Percentiles rank a stretch among this genome's conserved stretches.
phyloP scores from a whole-genome alignment of 2,329 filamentous ascomycete genomes.

The Exophiala sp. region DNA sequence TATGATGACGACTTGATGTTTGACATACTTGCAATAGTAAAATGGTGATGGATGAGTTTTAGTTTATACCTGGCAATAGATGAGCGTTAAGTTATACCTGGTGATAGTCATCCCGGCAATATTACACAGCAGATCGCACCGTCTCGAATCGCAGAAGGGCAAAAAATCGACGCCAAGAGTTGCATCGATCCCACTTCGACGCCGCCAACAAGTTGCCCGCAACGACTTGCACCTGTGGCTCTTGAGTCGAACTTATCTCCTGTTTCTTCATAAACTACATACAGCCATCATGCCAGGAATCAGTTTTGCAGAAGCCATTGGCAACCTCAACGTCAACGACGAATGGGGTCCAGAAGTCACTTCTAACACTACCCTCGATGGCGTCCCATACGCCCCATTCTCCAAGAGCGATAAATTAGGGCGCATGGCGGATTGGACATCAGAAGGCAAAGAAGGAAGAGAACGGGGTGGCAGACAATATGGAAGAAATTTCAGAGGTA shows the following conservation, averaged over 20 bases:
- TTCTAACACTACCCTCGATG: conserved; percentile 82
- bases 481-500: conserved; percentile 90
- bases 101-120: neutral
- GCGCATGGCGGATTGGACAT: conserved; percentile 98
- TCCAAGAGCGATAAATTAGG: conserved; percentile 98
- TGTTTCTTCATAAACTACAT: neutral
- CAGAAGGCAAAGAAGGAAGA: conserved; percentile 71
- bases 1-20: neutral
- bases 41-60: too few species aligned
- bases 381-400: conserved; percentile 95
- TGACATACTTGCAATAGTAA: neutral
- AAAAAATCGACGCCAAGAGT: conserved; percentile 3
- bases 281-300: conserved; percentile 47
- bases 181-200: neutral
- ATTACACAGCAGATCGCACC: neutral
- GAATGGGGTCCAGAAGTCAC: conserved; percentile 85
- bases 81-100: too few species aligned
- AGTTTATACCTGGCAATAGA: too few species aligned
- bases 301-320: conserved; percentile 64
- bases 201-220: too few species aligned
- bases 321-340: conserved; percentile 69
- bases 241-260: neutral
- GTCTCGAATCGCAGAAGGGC: neutral
- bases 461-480: conserved; percentile 84
- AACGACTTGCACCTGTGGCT: neutral